Percentiles rank a stretch among this genome's conserved stretches.
Conservation (phyloP, 129 eudicot genomes). For the Flaveria ramosissima region DNA sequence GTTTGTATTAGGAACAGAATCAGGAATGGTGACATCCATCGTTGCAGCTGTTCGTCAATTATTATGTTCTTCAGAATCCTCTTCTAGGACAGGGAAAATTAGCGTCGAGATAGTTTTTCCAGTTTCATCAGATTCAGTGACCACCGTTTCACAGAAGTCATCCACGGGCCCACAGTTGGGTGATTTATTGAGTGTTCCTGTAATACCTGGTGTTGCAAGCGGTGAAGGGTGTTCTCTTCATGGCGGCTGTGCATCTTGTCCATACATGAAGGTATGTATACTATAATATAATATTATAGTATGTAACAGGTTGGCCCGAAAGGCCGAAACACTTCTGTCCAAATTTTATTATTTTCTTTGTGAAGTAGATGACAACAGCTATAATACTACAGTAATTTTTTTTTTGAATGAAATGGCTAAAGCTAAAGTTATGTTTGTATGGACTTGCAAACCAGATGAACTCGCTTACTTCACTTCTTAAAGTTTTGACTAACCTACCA, state of each 20-base stretch:
- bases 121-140: constrained; percentile 83
- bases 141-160: constrained; percentile 51
- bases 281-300: not conserved
- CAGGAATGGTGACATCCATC: constrained; percentile 97
- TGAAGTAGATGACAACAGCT: not conserved
- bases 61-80: constrained; percentile 47
- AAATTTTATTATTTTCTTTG: not conserved
- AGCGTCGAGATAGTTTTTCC: constrained; percentile 93
- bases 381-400: not conserved
- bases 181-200: constrained; percentile 40
- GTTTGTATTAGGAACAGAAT: constrained; percentile 92
- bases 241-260: constrained; percentile 99
- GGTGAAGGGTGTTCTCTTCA: constrained; percentile 99
- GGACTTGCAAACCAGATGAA: constrained; percentile 65
- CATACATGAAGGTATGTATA: constrained; percentile 81
- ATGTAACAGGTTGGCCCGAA: not conserved
- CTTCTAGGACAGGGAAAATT: constrained; percentile 51
- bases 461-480: constrained; percentile 72
- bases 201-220: constrained; percentile 90
- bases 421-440: not conserved
- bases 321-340: not conserved
- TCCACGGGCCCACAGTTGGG: constrained; percentile 42
- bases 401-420: not conserved
- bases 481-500: constrained; percentile 73
- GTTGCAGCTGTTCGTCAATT: constrained; percentile 69